A percentile compares a stretch with the other conserved stretches of the same genome.
Evolutionary conservation across 371 early-diverging fungal genomes (phyloP).

Genomic region (Rhizopus microsporus): DNA sequence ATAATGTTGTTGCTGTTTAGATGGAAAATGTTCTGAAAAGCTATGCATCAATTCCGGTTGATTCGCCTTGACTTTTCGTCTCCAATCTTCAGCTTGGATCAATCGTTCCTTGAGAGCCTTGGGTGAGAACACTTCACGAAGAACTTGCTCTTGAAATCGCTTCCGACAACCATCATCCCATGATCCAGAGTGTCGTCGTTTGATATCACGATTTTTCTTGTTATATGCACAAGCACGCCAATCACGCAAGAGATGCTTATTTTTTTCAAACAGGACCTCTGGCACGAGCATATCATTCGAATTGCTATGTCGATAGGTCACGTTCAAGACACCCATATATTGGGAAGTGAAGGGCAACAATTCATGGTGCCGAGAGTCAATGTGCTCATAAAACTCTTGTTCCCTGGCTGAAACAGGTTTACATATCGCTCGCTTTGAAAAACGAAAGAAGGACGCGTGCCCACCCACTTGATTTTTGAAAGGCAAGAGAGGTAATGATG

Average conservation of each 20-base stretch:
- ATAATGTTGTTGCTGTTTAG: slow-evolving; percentile 8
- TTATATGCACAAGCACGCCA: slow-evolving; percentile 34
- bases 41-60: slow-evolving; percentile 15
- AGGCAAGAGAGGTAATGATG: slow-evolving; percentile 56
- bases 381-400: slow-evolving; percentile 85
- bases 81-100: slow-evolving; percentile 44
- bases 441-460: slow-evolving; percentile 49
- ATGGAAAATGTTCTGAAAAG: slow-evolving; percentile 9
- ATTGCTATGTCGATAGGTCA: slow-evolving; percentile 64
- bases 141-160: slow-evolving; percentile 65
- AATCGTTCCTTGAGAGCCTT: slow-evolving; percentile 63
- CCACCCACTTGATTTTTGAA: slow-evolving; percentile 53
- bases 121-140: slow-evolving; percentile 78
- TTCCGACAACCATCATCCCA: slow-evolving; percentile 8
- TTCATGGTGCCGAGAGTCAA: slow-evolving; percentile 78
- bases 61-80: slow-evolving; percentile 5
- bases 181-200: slow-evolving; percentile 2
- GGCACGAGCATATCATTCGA: slow-evolving; percentile 36
- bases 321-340: slow-evolving; percentile 92
- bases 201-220: neutral
- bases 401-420: slow-evolving; percentile 77
- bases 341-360: slow-evolving; percentile 85
- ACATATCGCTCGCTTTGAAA: slow-evolving; percentile 50
- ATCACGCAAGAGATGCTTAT: slow-evolving; percentile 69
- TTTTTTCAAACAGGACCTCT: slow-evolving; percentile 78